Base-by-base conservation (phyloP, 495 filamentous ascomycete species). In the Penicillium paxilli region DNA sequence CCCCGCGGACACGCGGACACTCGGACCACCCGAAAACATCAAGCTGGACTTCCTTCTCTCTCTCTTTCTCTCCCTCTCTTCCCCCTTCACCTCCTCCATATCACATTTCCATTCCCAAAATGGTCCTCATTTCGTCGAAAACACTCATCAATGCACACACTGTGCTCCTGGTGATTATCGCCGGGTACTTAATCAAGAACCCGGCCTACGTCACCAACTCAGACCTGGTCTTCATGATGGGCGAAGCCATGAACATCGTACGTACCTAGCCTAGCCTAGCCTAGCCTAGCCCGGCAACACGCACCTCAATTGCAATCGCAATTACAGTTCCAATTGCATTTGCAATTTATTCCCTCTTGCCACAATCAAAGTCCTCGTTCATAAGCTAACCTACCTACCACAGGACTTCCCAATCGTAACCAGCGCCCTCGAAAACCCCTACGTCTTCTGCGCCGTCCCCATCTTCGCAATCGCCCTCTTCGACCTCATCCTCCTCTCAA, bases 221-320 rank as follows among this genome's bases (percentile, higher is more conserved):
- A 49, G 86, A 89, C 38, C 60, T 96, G 9, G 89, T 96, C 47
- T 92, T 84, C 61, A 82, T 96, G 37, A 72, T 96, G 12, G 91
- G 91, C 38, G 90, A 94, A 67, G 79, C 90, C 38, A 85, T 94
- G 82, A 80, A 83, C 54, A 79, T 95, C 54, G 88, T 90, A 83
- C 26, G 75, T 66, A 22, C n/a, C 17, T 8, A n/a, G n/a, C n/a
- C 20, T 12, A 10, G 56, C 40, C 23, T 5, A 56, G n/a, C n/a
- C n/a, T n/a, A n/a, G n/a, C n/a, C n/a, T n/a, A n/a, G n/a, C n/a
- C n/a, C n/a, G n/a, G n/a, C n/a, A n/a, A n/a, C n/a, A n/a, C n/a
- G n/a, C n/a, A n/a, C n/a, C n/a, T n/a, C n/a, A n/a, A n/a, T n/a
- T n/a, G n/a, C n/a, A n/a, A n/a, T n/a, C n/a, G n/a, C n/a, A n/a